phyloP scores from a whole-genome alignment of 176 grass and related monocot genomes.

The Triticum dicoccoides region DNA sequence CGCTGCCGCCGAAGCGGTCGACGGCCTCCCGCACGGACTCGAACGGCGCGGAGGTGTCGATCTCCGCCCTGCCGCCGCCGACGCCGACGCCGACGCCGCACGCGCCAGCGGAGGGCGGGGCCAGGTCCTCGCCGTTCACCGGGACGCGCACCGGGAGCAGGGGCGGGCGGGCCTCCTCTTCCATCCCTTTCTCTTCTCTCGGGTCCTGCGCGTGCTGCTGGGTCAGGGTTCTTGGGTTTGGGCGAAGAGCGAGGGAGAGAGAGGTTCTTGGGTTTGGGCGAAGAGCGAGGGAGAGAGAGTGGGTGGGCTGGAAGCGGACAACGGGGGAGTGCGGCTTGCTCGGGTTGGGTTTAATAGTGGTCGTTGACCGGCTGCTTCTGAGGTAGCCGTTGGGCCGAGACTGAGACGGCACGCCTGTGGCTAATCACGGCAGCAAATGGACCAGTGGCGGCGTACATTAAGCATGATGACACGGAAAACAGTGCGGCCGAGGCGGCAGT shows the following conservation, averaged over 20 bases:
- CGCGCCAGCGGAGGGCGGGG: not conserved
- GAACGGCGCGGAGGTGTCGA: constrained; percentile 89
- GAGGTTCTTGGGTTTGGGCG: not conserved
- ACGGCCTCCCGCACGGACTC: constrained; percentile 84
- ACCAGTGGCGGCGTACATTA: not conserved
- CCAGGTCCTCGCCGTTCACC: constrained; percentile 10
- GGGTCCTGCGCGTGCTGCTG: not conserved
- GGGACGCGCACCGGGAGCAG: constrained; percentile 4
- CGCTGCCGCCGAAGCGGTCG: constrained; percentile 77
- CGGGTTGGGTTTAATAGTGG: not conserved
- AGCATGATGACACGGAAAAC: not conserved
- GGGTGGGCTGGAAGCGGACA: not conserved
- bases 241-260: constrained; percentile 4
- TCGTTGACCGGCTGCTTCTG: not conserved
- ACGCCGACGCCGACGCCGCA: not conserved
- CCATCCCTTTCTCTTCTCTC: not conserved
- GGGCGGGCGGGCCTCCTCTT: not conserved
- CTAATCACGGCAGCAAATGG: constrained; percentile 4
- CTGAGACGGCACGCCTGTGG: not conserved
- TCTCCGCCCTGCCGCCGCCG: constrained; percentile 50
- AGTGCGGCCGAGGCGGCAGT: not conserved
- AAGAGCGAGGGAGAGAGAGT: not conserved
- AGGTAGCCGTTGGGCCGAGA: constrained; percentile 10
- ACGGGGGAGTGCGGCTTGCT: not conserved
- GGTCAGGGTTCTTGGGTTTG: constrained; percentile 8